These are phyloP conservation scores for Ustilago bromivora DNA, from an alignment of 1,284 basidiomycete genomes.

Conservation along the genomic window DNA sequence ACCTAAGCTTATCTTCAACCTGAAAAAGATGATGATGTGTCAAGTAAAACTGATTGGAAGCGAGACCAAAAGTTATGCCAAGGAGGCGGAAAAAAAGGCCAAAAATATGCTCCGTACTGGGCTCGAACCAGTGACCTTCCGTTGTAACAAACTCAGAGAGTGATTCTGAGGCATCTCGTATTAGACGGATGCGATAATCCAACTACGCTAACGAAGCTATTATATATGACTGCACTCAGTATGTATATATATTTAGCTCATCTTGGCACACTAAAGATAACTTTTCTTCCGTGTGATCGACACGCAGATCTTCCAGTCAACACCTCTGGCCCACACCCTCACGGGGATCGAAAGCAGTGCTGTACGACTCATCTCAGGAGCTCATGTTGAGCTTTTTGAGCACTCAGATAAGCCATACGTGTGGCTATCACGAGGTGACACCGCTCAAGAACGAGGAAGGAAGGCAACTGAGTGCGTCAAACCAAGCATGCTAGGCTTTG, in stretches of 20 bases:
- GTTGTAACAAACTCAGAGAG: conserved; percentile 36
- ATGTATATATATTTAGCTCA: not conserved
- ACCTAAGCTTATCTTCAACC: not conserved
- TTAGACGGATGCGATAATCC: conserved; percentile 52
- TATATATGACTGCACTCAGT: not conserved
- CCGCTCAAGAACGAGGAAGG: not conserved
- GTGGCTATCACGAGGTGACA: not conserved
- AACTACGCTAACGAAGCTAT: conserved; percentile 50
- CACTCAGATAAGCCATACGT: not conserved
- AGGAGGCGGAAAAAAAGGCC: not conserved
- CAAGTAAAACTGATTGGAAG: no score
- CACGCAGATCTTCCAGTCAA: not conserved
- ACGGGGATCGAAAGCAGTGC: no score
- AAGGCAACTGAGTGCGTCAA: not conserved
- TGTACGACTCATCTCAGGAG: no score
- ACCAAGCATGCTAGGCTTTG: not conserved
- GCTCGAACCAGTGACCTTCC: conserved; percentile 60
- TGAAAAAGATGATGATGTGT: not conserved
- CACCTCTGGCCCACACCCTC: not conserved
- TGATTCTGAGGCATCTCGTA: conserved; percentile 30
- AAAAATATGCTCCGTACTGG: conserved; percentile 51
- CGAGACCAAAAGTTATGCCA: no score
- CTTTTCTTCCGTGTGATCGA: conserved; percentile 14
- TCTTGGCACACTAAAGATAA: not conserved
- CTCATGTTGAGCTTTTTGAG: no score